A percentile compares a stretch with the other conserved stretches of the same genome.
These are phyloP conservation scores for Wolfiporia cocos DNA, from an alignment of 1,284 basidiomycete genomes.

Conservation along the genomic window DNA sequence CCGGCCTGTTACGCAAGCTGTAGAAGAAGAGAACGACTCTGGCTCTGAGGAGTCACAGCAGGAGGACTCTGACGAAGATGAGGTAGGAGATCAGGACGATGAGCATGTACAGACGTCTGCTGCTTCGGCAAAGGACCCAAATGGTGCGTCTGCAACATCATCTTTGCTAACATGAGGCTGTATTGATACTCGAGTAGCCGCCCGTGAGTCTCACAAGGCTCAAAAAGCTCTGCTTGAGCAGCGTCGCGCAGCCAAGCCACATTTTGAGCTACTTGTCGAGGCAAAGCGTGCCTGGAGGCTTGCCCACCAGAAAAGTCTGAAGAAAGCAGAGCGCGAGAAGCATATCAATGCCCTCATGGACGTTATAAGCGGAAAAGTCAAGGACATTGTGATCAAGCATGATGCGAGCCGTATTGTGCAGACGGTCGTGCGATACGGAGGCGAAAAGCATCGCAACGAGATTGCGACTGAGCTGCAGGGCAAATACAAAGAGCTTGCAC, in stretches of 20 bases:
- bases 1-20: slow-evolving; percentile 41
- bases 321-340: slow-evolving; percentile 66
- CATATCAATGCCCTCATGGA: slow-evolving; percentile 69
- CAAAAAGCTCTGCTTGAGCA: slow-evolving; percentile 61
- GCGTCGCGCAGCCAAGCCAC: slow-evolving; percentile 70
- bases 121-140: slow-evolving; percentile 39
- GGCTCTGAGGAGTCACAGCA: slow-evolving; percentile 29
- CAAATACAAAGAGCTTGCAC: slow-evolving; percentile 68
- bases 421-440: slow-evolving; percentile 79
- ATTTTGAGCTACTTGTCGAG: slow-evolving; percentile 64
- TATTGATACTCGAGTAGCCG: slow-evolving; percentile 30
- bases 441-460: slow-evolving; percentile 72
- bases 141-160: slow-evolving; percentile 34
- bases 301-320: slow-evolving; percentile 69
- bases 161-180: not conserved
- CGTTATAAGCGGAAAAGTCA: slow-evolving; percentile 71
- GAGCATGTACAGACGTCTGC: slow-evolving; percentile 20
- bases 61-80: slow-evolving; percentile 25
- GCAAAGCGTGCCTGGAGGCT: slow-evolving; percentile 83
- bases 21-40: slow-evolving; percentile 27
- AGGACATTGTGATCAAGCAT: slow-evolving; percentile 84
- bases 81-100: slow-evolving; percentile 22
- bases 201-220: slow-evolving; percentile 60
- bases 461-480: slow-evolving; percentile 81
- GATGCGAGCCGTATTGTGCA: slow-evolving; percentile 87